Percentiles rank a stretch among this genome's conserved stretches.
These are phyloP conservation scores for Paecilomyces variotii DNA, from an alignment of 2,329 filamentous ascomycete genomes.

Conservation along the genomic window DNA sequence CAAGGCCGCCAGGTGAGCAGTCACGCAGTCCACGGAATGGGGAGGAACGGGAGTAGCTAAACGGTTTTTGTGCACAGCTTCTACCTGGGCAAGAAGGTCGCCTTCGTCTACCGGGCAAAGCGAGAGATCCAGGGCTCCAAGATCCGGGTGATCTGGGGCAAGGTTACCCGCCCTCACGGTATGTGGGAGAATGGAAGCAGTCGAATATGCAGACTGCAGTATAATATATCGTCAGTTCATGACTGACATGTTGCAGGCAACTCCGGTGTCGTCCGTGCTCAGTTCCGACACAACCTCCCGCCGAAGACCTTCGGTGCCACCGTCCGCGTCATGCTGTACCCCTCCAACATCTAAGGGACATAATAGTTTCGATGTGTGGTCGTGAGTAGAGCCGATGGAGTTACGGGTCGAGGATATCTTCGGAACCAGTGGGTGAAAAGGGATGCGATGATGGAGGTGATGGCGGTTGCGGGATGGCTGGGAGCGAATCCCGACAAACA, in stretches of 20 bases:
- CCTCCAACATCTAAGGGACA: slow-evolving; percentile 80
- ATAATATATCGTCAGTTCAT: not conserved
- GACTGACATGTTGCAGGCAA: slow-evolving; percentile 55
- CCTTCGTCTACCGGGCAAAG: slow-evolving; percentile 95
- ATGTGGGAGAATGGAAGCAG: slow-evolving; percentile 30
- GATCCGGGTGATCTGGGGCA: slow-evolving; percentile 99
- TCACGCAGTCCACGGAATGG: not conserved
- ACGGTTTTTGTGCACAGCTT: slow-evolving; percentile 46
- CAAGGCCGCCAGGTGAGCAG: slow-evolving; percentile 68
- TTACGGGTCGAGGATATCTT: slow-evolving; percentile 18
- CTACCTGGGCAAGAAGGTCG: slow-evolving; percentile 98
- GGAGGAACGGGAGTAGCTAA: slow-evolving; percentile 23
- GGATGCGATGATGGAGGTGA: slow-evolving; percentile 29
- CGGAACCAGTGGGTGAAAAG: slow-evolving; percentile 14
- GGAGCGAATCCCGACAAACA: slow-evolving; percentile 9
- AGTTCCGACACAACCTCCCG: slow-evolving; percentile 94
- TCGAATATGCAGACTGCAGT: slow-evolving; percentile 1
- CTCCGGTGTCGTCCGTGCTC: slow-evolving; percentile 94
- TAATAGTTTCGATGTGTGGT: slow-evolving; percentile 20
- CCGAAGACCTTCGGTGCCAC: slow-evolving; percentile 94
- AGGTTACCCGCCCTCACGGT: slow-evolving; percentile 94
- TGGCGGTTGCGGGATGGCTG: slow-evolving; percentile 15
- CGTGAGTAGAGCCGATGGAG: slow-evolving; percentile 24
- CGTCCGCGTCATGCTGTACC: slow-evolving; percentile 96
- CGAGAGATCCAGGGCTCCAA: slow-evolving; percentile 95